These are phyloP conservation scores for Fennellomyces sp. DNA, from an alignment of 371 early-diverging fungal species.

Conservation along the genomic window DNA sequence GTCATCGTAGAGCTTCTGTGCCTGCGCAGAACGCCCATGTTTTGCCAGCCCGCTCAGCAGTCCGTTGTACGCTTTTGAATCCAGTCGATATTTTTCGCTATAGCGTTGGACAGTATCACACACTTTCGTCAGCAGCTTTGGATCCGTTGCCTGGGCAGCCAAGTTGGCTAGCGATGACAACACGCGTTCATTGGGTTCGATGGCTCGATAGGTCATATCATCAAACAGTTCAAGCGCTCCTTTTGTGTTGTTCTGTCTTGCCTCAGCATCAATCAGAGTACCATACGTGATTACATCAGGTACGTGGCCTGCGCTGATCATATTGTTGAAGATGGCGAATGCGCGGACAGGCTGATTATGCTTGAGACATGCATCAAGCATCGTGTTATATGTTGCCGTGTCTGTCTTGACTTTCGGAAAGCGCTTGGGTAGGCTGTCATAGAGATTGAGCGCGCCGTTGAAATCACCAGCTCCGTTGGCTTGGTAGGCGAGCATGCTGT, in stretches of 20 bases:
- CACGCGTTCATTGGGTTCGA: slow-evolving; percentile 38
- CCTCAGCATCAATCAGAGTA: slow-evolving; percentile 51
- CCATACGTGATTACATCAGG: slow-evolving; percentile 61
- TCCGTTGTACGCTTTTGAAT: slow-evolving; percentile 27
- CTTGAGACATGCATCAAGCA: slow-evolving; percentile 47
- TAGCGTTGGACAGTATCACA: slow-evolving; percentile 2
- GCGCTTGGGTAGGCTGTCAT: slow-evolving; percentile 9
- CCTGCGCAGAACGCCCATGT: slow-evolving; percentile 35
- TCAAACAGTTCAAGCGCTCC: slow-evolving; percentile 35
- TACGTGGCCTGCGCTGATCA: slow-evolving; percentile 24
- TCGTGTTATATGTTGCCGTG: slow-evolving; percentile 36
- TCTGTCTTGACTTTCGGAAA: slow-evolving; percentile 31
- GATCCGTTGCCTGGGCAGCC: slow-evolving; percentile 12
- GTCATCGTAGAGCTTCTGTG: slow-evolving; percentile 40
- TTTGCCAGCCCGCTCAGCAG: slow-evolving; percentile 32
- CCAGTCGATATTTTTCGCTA: slow-evolving; percentile 5
- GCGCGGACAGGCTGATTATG: slow-evolving; percentile 33
- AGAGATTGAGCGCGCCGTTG: slow-evolving; percentile 23
- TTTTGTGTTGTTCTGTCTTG: slow-evolving; percentile 28
- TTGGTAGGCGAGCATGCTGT: slow-evolving; percentile 33
- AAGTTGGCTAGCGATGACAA: slow-evolving; percentile 31
- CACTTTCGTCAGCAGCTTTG: background rate
- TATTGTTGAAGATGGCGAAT: slow-evolving; percentile 31
- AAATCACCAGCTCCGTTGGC: slow-evolving; percentile 10
- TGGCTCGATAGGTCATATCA: slow-evolving; percentile 32